Percentiles rank a stretch among this genome's conserved stretches.
Conservation (phyloP, 805 yeast genomes). For the Metschnikowia gelsemii region DNA sequence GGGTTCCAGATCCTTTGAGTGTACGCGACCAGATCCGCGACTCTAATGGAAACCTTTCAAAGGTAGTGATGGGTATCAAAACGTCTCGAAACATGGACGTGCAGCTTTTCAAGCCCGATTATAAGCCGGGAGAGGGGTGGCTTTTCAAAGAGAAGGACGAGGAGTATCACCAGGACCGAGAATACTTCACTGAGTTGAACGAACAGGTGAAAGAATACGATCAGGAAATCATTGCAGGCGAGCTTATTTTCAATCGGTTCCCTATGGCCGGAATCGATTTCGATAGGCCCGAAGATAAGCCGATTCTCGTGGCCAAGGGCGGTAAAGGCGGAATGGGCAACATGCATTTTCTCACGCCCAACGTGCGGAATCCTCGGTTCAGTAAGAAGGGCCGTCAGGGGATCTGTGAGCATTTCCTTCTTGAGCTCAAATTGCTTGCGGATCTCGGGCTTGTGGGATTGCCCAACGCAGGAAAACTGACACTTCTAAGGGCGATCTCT, state of each 20-base stretch:
- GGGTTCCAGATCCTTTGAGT: constrained; percentile 74
- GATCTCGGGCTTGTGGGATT: constrained; percentile 93
- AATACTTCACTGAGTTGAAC: constrained; percentile 64
- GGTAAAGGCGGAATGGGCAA: constrained; percentile 96
- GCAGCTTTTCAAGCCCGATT: constrained; percentile 65
- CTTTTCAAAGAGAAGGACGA: constrained; percentile 74
- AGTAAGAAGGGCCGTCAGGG: constrained; percentile 77
- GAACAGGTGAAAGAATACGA: constrained; percentile 68
- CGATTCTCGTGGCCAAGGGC: constrained; percentile 71
- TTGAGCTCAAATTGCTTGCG: constrained; percentile 86
- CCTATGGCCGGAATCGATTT: constrained; percentile 84
- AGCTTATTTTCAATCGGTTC: constrained; percentile 61
- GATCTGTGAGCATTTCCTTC: constrained; percentile 61
- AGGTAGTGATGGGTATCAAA: constrained; percentile 16
- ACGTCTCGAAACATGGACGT: constrained; percentile 31
- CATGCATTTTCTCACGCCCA: constrained; percentile 85
- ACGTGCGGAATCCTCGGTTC: constrained; percentile 86
- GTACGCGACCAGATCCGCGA: constrained; percentile 33
- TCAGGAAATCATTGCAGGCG: constrained; percentile 53
- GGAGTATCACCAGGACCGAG: constrained; percentile 62
- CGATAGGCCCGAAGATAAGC: constrained; percentile 56
- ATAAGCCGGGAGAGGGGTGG: constrained; percentile 83
- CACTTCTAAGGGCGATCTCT: constrained; percentile 81
- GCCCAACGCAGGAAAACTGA: constrained; percentile 96
- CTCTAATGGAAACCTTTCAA: constrained; percentile 20